Evolutionary conservation across 148 eudicot genomes (phyloP).

Genomic region (Spergularia bocconei): DNA sequence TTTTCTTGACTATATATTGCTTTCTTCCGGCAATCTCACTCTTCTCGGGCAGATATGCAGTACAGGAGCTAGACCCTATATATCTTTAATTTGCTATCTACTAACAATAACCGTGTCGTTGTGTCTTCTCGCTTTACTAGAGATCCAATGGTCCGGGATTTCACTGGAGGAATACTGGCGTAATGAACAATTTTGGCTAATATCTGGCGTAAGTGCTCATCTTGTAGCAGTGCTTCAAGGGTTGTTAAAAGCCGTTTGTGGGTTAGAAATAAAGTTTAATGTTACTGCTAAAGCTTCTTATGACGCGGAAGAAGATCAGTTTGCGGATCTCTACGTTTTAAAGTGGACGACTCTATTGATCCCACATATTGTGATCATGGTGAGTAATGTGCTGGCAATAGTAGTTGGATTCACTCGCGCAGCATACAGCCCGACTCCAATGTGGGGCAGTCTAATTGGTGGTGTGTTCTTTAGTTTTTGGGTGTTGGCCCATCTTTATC

Average conservation of each 20-base stretch:
- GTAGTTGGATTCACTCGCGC: constrained; percentile 16
- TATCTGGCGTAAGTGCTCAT: constrained; percentile 22
- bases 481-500: constrained; percentile 26
- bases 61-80: constrained; percentile 6
- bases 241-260: constrained; percentile 17
- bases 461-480: constrained; percentile 31
- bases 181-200: constrained; percentile 28
- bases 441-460: constrained; percentile 29
- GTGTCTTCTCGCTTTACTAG: constrained; percentile 17
- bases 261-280: constrained; percentile 27
- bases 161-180: constrained; percentile 25
- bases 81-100: constrained; percentile 21
- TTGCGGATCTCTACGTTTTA: constrained; percentile 23
- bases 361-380: constrained; percentile 17
- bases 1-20: constrained; percentile 1
- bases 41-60: neutral
- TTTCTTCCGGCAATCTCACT: neutral
- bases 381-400: constrained; percentile 19
- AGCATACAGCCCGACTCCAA: constrained; percentile 6
- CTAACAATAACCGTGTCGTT: constrained; percentile 14
- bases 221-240: constrained; percentile 25
- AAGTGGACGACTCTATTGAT: constrained; percentile 29
- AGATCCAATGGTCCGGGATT: constrained; percentile 26
- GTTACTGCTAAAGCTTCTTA: constrained; percentile 22
- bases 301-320: constrained; percentile 23